Evolutionary conservation across 768 basidiomycete genomes (phyloP).

Genomic region (Holtermanniella nyarrowii): DNA sequence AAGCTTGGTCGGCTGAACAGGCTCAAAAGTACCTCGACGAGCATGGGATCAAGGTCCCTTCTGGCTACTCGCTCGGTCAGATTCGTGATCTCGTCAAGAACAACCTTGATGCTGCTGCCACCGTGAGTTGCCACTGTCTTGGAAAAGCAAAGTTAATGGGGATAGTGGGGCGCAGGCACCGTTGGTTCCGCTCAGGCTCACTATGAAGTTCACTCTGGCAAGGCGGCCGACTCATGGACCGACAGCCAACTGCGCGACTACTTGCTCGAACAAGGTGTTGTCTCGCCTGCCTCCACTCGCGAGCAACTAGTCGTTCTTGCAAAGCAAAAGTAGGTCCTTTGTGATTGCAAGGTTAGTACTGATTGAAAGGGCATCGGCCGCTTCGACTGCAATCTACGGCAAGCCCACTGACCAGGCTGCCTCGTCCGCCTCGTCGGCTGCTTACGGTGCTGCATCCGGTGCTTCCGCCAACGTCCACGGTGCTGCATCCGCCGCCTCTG

Average conservation of each 20-base stretch:
- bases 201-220: conserved; percentile 22
- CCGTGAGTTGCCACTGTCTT: neutral
- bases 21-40: neutral
- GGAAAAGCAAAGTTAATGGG: neutral
- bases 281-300: conserved; percentile 64
- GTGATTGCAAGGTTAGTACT: conserved; percentile 13
- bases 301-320: conserved; percentile 73
- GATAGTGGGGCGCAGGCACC: conserved; percentile 30
- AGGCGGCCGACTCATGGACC: conserved; percentile 50
- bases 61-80: neutral
- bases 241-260: conserved; percentile 72
- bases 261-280: conserved; percentile 74
- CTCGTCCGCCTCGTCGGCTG: conserved; percentile 29
- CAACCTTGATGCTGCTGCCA: neutral
- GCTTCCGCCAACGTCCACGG: conserved; percentile 28
- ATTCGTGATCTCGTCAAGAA: neutral
- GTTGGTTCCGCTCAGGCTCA: conserved; percentile 37
- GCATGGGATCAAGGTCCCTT: neutral
- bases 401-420: conserved; percentile 43
- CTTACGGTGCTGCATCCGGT: conserved; percentile 30
- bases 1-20: neutral
- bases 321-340: conserved; percentile 48
- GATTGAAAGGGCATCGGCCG: conserved; percentile 48
- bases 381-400: conserved; percentile 49
- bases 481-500: conserved; percentile 16